These are phyloP conservation scores for Ascocoryne sarcoides DNA, from an alignment of 2,329 filamentous ascomycete genomes.

Conservation along the genomic window DNA sequence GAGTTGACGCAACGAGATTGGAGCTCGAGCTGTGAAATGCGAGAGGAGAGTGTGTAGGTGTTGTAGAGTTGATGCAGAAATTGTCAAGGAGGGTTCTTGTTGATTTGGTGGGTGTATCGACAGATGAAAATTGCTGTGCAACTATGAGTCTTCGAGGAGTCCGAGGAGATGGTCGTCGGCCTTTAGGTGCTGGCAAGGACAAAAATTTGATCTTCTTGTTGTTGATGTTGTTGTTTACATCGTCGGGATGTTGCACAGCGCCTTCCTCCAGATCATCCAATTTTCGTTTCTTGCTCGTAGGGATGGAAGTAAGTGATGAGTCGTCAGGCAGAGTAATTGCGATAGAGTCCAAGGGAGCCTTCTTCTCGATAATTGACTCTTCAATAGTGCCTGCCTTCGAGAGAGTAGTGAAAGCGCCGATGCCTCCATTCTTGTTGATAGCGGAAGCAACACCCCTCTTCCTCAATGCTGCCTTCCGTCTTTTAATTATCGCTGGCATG, in stretches of 20 bases:
- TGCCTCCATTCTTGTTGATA: slow-evolving; percentile 17
- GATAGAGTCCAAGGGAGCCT: slow-evolving; percentile 19
- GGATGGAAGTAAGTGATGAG: slow-evolving; percentile 21
- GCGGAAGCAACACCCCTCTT: not conserved
- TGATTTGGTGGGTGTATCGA: slow-evolving; percentile 27
- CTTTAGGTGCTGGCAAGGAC: not conserved
- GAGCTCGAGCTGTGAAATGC: slow-evolving; percentile 12
- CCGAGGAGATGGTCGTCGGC: slow-evolving; percentile 10
- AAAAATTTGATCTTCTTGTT: not conserved
- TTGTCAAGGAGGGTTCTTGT: slow-evolving; percentile 23
- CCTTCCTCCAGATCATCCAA: slow-evolving; percentile 14
- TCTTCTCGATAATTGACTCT: slow-evolving; percentile 29
- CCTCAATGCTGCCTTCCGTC: slow-evolving; percentile 18
- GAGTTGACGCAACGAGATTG: slow-evolving; percentile 8
- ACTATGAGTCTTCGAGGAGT: slow-evolving; percentile 21
- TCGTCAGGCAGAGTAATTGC: slow-evolving; percentile 23
- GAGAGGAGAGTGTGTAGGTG: slow-evolving; percentile 16
- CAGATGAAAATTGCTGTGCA: slow-evolving; percentile 7
- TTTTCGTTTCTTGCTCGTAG: slow-evolving; percentile 29
- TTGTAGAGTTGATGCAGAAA: slow-evolving; percentile 22
- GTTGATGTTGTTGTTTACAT: slow-evolving; percentile 3
- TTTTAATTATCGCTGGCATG: slow-evolving; percentile 26
- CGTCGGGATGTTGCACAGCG: slow-evolving; percentile 3
- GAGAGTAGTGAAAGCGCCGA: slow-evolving; percentile 36
- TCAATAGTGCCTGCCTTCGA: slow-evolving; percentile 32